phyloP scores from a whole-genome alignment of 108 stramenopile species.

The Nannochloropsis salina region DNA sequence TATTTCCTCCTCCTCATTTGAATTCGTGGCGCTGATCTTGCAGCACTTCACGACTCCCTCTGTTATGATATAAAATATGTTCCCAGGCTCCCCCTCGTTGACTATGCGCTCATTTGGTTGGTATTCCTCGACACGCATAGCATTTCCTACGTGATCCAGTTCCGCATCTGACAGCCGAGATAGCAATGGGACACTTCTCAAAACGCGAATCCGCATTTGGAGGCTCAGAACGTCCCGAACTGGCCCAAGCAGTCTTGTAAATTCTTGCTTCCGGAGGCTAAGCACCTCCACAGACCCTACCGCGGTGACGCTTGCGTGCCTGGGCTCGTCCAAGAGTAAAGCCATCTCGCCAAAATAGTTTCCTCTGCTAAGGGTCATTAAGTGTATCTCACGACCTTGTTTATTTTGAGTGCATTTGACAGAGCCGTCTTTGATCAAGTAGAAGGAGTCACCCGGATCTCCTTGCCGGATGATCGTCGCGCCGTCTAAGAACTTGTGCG shows the following conservation, averaged over 20 bases:
- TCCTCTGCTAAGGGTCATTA: conserved; percentile 56
- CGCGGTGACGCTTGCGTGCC: conserved; percentile 60
- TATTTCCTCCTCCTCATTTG: conserved; percentile 37
- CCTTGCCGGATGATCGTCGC: conserved; percentile 59
- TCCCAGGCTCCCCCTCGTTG: conserved; percentile 53
- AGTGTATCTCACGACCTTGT: conserved; percentile 23
- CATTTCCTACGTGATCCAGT: conserved; percentile 46
- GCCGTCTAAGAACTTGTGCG: conserved; percentile 34
- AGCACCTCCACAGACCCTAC: conserved; percentile 41
- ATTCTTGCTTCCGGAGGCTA: conserved; percentile 44
- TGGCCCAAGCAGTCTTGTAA: conserved; percentile 56
- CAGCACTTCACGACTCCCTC: conserved; percentile 51
- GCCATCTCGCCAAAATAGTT: conserved; percentile 67
- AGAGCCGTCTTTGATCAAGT: conserved; percentile 53
- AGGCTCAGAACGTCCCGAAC: conserved; percentile 51
- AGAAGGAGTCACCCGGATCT: conserved; percentile 53
- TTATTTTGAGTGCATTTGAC: conserved; percentile 55
- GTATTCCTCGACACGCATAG: conserved; percentile 40
- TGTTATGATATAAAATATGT: conserved; percentile 61
- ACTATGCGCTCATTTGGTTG: conserved; percentile 48
- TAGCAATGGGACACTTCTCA: conserved; percentile 56
- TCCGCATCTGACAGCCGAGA: conserved; percentile 52
- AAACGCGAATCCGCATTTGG: conserved; percentile 57
- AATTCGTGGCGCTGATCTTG: not conserved
- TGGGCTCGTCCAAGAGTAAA: conserved; percentile 57